Evolutionary conservation across 225 moss, liverwort and hornwort genomes (phyloP).

Genomic region (Lunularia cruciata): DNA sequence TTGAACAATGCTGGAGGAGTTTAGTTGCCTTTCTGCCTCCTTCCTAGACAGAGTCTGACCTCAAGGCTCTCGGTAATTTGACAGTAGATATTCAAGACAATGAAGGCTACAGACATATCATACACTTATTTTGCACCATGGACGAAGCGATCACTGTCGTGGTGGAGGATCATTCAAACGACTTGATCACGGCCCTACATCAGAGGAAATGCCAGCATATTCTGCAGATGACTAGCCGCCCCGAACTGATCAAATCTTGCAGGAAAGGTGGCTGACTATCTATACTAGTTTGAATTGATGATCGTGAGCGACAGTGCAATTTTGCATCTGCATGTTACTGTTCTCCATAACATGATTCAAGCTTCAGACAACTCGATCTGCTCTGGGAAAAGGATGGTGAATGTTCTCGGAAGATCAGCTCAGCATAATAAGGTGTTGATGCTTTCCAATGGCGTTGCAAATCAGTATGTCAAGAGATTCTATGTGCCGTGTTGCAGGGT

Average conservation of each 20-base stretch:
- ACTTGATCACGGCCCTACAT: slow-evolving; percentile 5
- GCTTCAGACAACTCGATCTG: no score
- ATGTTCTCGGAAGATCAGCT: no score
- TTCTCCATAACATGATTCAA: no score
- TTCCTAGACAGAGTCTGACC: neutral
- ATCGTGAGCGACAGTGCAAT: no score
- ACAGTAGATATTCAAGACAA: neutral
- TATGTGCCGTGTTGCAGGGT: slow-evolving; percentile 11
- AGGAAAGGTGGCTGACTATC: no score
- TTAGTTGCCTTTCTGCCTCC: neutral
- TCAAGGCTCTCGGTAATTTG: neutral
- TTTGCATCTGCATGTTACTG: no score
- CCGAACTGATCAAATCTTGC: slow-evolving; percentile 1
- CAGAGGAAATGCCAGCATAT: neutral
- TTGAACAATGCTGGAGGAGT: no score
- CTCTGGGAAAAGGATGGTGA: no score
- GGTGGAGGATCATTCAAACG: neutral
- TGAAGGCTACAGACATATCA: neutral
- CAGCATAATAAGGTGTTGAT: no score
- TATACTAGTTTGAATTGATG: no score
- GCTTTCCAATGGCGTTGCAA: no score
- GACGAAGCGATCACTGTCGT: neutral
- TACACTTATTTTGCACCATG: slow-evolving; percentile 3
- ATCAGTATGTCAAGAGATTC: no score
- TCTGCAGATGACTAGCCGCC: neutral